Evolutionary conservation across 805 yeast genomes (phyloP), one percentile per base, ranked within the genome.

Genomic region (Maudiozyma bulderi): DNA sequence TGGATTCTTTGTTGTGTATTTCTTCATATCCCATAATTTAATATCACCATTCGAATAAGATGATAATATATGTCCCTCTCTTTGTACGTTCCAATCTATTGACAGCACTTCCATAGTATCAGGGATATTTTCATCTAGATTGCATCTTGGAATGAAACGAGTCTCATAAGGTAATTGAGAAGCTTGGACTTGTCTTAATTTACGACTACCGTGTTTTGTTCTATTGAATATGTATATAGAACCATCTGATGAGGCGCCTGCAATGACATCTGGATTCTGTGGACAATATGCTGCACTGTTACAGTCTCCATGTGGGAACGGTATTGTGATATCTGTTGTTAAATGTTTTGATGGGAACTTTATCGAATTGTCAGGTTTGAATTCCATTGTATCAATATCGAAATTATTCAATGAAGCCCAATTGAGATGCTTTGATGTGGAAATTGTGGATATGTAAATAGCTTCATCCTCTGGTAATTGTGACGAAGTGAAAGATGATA

Each of bases 211-310:
- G 62, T 87, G 95, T 61, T 86, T 88, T 0, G 97, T 89, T 56
- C 93, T 73, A 64, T 90, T 95, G 64, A 82, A 86, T 4, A 90
- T 67, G 46, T 74, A 78, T 10, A 83, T 70, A 11, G 75, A 70
- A 1, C 96, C 96, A 33, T 68, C 62, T 40, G 83, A 78, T 41
- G 85, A 79, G 8, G 81, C 78, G 15, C 88, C 76, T 1, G 90
- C 87, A 5, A 90, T 73, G 5, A 90, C 59, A 58, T 89, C 93
- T 1, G 93, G 93, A 58, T 90, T 90, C 55, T 84, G 91, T 0
- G 96, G 95, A 81, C 86, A 78, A 57, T 77, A 78, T 37, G 83
- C 72, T 0, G 85, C 81, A 52, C 78, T 76, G 60, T 87, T 86
- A 49, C 89, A 82, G 2, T 86, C 89, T 1, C 69, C 63, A 55